Percentiles rank a stretch among this genome's conserved stretches.
These are phyloP conservation scores for Didymella keratinophila DNA, from an alignment of 2,329 filamentous ascomycete species.

Conservation along the genomic window DNA sequence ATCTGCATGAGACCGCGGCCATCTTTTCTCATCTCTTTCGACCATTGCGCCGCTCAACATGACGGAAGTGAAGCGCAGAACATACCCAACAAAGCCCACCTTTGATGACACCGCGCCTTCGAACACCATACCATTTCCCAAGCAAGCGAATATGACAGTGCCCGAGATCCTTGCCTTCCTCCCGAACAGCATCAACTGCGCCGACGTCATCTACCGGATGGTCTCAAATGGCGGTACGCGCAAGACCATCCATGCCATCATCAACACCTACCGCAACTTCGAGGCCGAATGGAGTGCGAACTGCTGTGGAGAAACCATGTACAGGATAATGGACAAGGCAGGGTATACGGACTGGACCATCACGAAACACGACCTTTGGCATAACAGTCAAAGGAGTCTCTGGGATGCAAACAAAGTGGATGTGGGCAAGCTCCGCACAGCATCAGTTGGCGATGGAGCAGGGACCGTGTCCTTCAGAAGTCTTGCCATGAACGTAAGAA, in stretches of 20 bases:
- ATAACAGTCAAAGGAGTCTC: not conserved
- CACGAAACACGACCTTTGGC: constrained; percentile 21
- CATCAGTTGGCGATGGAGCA: not conserved
- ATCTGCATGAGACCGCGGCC: not conserved
- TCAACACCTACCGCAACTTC: constrained; percentile 28
- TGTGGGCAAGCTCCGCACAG: constrained; percentile 2
- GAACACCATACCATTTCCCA: constrained; percentile 26
- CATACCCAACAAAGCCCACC: not conserved
- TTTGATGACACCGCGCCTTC: constrained; percentile 23
- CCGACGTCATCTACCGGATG: constrained; percentile 35
- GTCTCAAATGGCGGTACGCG: constrained; percentile 29
- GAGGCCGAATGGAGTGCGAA: constrained; percentile 18
- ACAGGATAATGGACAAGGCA: constrained; percentile 29
- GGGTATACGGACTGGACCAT: constrained; percentile 32
- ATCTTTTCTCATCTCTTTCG: not conserved
- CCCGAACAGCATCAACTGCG: constrained; percentile 31
- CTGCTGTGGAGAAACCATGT: constrained; percentile 25
- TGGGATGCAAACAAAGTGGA: constrained; percentile 25
- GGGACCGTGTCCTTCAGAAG: constrained; percentile 26
- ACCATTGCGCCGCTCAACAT: not conserved
- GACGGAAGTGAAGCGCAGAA: constrained; percentile 1
- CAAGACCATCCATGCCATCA: constrained; percentile 23
- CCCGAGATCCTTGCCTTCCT: constrained; percentile 37
- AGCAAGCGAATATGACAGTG: constrained; percentile 26
- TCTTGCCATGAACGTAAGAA: constrained; percentile 27